phyloP scores from a whole-genome alignment of 768 basidiomycete genomes.

The Tephrocybe sp. region DNA sequence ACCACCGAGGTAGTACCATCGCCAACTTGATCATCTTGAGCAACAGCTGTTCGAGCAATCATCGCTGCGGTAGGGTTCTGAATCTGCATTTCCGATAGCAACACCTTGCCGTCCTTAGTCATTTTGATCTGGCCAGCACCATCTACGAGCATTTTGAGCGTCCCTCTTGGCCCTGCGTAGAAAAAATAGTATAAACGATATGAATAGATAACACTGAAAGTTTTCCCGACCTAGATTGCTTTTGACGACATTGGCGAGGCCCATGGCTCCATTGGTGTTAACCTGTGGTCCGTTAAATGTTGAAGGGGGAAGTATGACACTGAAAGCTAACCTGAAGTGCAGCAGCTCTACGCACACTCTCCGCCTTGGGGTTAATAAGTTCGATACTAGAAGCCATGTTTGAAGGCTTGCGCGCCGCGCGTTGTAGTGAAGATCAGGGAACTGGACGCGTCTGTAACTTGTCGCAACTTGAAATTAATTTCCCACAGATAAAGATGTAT shows the following conservation, averaged over 20 bases:
- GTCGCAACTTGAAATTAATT: conserved; percentile 25
- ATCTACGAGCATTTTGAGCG: conserved; percentile 99
- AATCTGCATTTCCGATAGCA: conserved; percentile 99
- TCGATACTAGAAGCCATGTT: conserved; percentile 79
- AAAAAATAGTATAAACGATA: conserved; percentile 6
- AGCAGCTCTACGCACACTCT: conserved; percentile 86
- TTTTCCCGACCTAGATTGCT: conserved; percentile 80
- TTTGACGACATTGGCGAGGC: conserved; percentile 95
- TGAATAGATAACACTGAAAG: neutral
- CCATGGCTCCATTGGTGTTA: conserved; percentile 92
- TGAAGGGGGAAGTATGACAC: neutral
- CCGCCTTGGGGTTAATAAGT: conserved; percentile 95
- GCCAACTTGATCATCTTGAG: conserved; percentile 98
- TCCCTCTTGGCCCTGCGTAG: conserved; percentile 84
- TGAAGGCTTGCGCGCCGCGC: conserved; percentile 23
- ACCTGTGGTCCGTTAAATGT: conserved; percentile 48
- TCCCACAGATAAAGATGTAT: neutral
- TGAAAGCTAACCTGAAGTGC: conserved; percentile 72
- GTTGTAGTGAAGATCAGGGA: conserved; percentile 15
- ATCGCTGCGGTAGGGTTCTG: conserved; percentile 99
- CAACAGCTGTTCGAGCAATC: conserved; percentile 97
- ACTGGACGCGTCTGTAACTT: conserved; percentile 21
- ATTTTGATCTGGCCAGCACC: conserved; percentile 98
- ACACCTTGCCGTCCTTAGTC: conserved; percentile 99
- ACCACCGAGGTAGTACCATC: conserved; percentile 99